Evolutionary conservation across 495 filamentous ascomycete genomes (phyloP).

Genomic region (Acidiella bohemica): DNA sequence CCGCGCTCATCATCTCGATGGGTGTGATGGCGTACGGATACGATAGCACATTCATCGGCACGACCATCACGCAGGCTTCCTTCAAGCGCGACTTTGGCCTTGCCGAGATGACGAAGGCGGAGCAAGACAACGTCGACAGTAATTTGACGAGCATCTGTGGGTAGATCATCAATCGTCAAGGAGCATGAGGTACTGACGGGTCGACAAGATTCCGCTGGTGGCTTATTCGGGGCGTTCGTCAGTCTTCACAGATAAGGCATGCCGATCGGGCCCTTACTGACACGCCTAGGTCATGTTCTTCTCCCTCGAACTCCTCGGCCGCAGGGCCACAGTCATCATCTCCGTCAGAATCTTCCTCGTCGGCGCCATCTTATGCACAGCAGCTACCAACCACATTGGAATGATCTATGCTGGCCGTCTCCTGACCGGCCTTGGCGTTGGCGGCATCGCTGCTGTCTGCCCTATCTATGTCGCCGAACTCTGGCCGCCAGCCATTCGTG

Average conservation of each 20-base stretch:
- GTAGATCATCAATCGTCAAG: not conserved
- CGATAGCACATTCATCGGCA: conserved; percentile 25
- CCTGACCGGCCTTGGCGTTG: conserved; percentile 15
- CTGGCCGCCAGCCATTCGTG: conserved; percentile 4
- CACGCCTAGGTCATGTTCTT: no score
- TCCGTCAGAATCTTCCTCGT: conserved; percentile 21
- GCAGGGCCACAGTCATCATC: conserved; percentile 22
- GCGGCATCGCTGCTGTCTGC: conserved; percentile 8
- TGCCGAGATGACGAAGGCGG: conserved; percentile 17
- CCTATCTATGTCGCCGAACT: conserved; percentile 15
- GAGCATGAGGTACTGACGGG: not conserved
- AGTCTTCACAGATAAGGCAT: no score
- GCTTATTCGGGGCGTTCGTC: conserved; percentile 25
- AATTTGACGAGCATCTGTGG: conserved; percentile 26
- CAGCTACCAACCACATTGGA: conserved; percentile 4
- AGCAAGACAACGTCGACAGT: conserved; percentile 23
- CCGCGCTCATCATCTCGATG: conserved; percentile 21
- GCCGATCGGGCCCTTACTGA: no score
- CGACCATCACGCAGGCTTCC: conserved; percentile 22
- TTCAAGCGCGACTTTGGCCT: conserved; percentile 27
- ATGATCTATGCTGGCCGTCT: conserved; percentile 15
- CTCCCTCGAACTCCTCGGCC: conserved; percentile 25
- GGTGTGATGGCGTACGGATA: conserved; percentile 23
- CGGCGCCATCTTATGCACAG: conserved; percentile 21
- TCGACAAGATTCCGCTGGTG: conserved; percentile 21